Base-by-base conservation (phyloP, 2,329 filamentous ascomycete species). In the Colletotrichum costaricense region DNA sequence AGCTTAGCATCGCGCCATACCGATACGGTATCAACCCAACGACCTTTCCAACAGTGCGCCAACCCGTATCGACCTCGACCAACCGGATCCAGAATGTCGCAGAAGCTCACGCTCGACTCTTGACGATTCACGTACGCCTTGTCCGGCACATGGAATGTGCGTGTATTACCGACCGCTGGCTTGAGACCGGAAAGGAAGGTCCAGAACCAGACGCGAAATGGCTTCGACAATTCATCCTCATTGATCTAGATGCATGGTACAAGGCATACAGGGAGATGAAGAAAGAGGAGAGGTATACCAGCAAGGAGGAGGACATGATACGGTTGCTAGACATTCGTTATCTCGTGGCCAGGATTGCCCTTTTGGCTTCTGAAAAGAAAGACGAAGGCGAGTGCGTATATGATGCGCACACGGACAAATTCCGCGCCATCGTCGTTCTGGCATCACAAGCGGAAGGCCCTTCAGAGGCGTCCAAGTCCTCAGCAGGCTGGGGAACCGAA, bases 31-130 rank as follows among this genome's bases (percentile, higher is more conserved):
- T 35, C 11, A 49, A 46, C 16, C 56, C 67, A 12, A 12, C 12
- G 26, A 35, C 55, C 1, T 73, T 73, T 24, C 71, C 67, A 8
- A 16, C 9, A 3, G 42, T 72, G 9, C 38, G 54, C 24, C 30
- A 26, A 16, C 64, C 42, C 2, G 1, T 35, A 7, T n/a, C 28
- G 1, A 11, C 58, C 3, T 12, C 22, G 1, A 52, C 46, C n/a
- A 4, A 12, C 69, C 77, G 0, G 28, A 66, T 4, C 60, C 2
- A 24, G 42, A 71, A 67, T 1, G 58, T 80, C 7, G 72, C 76
- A 2, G 77, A 82, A 3, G 82, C 82, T 0, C 79, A 82, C 26
- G 77, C 78, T 16, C 77, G 76, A 1, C 63, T 85, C 1, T 77
- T 81, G 5, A 72, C 75, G 22, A 19, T 80, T 1, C 63, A 80